These are phyloP conservation scores for Xylariaceae sp. DNA, from an alignment of 2,329 filamentous ascomycete genomes.

Conservation along the genomic window DNA sequence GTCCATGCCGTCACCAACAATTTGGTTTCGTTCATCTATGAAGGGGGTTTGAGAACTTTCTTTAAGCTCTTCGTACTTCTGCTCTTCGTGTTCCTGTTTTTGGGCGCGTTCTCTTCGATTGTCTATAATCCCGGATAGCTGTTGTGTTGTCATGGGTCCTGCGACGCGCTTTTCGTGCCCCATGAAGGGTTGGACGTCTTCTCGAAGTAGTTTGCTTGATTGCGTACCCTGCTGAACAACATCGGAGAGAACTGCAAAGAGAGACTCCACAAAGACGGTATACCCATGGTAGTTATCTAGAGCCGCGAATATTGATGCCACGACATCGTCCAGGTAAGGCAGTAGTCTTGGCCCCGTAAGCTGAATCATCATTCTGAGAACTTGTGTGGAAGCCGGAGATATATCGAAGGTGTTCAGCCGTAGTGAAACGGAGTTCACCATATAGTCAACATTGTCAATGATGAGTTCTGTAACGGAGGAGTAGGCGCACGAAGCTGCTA, in stretches of 20 bases:
- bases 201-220: constrained; percentile 46
- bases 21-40: constrained; percentile 29
- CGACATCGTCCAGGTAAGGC: constrained; percentile 86
- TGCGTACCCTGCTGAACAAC: constrained; percentile 79
- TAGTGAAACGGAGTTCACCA: constrained; percentile 87
- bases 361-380: constrained; percentile 89
- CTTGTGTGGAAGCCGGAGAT: constrained; percentile 84
- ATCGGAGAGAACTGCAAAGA: constrained; percentile 79
- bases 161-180: constrained; percentile 41
- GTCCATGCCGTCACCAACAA: constrained; percentile 32
- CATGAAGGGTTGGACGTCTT: constrained; percentile 31
- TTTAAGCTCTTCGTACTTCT: constrained; percentile 30
- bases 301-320: constrained; percentile 85
- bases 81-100: constrained; percentile 27
- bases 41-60: constrained; percentile 36
- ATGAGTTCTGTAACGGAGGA: constrained; percentile 68
- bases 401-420: constrained; percentile 90
- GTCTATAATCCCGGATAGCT: constrained; percentile 57
- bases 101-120: constrained; percentile 50
- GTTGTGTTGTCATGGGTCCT: constrained; percentile 36
- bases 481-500: constrained; percentile 76
- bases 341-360: constrained; percentile 78
- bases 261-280: constrained; percentile 73
- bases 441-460: constrained; percentile 90
- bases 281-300: constrained; percentile 97